Base-by-base conservation (phyloP, 371 early-diverging fungal species). In the Basidiobolus meristosporus region DNA sequence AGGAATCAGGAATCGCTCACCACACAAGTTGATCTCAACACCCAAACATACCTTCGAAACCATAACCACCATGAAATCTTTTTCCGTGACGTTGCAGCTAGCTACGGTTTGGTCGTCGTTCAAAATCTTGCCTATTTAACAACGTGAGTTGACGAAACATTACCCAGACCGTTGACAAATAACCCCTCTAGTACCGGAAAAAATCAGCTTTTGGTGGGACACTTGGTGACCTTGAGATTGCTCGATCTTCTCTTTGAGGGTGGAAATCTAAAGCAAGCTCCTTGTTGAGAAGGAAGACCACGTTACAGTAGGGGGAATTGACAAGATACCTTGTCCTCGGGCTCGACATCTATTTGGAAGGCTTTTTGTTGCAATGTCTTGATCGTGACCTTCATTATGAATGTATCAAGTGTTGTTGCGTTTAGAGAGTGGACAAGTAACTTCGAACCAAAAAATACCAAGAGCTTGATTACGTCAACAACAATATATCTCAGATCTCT, bases 11-110 rank as follows among this genome's bases (percentile, higher is more conserved):
- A n/a, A n/a, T n/a, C n/a, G n/a, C n/a, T n/a, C n/a, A n/a, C n/a
- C n/a, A n/a, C n/a, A n/a, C n/a, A n/a, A n/a, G n/a, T n/a, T n/a
- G n/a, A n/a, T n/a, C n/a, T n/a, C n/a, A n/a, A n/a, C n/a, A n/a
- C n/a, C n/a, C n/a, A n/a, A n/a, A n/a, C n/a, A n/a, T n/a, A n/a
- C n/a, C 50, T 44, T 93, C 43, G 77, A 68, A 12, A 83, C 77
- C 95, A 96, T 91, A 3, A 90, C 63, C 30, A 96, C 92, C 50
- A 96, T 53, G 54, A 93, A 91, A 50, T 87, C 90, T 52, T 75
- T 82, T 51, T 93, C 95, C 14, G 50, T 63, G 45, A 93, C 78
- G 14, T 75, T 68, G 49, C 67, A 71, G 15, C 76, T 70, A 16
- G 60, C 73, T 2, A 96, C 57, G 12, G 75, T 70, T 45, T 75